A percentile compares a stretch with the other conserved stretches of the same genome.
These are phyloP conservation scores for Isoetes engelmannii DNA, from an alignment of 83 land plant species.

Conservation along the genomic window DNA sequence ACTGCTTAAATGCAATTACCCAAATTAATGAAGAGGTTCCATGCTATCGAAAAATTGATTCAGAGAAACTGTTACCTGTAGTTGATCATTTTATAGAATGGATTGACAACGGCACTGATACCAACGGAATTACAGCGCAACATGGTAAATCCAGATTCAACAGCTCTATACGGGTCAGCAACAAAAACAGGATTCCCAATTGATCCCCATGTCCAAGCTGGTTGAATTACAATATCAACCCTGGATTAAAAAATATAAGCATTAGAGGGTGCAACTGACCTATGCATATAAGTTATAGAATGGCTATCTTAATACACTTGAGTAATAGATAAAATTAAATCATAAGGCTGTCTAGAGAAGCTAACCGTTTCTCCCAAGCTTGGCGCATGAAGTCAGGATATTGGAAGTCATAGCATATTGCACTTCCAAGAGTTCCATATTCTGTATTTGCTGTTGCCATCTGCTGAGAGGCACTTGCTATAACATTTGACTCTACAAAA, in stretches of 20 bases:
- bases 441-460: conserved; percentile 7
- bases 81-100: conserved; percentile 8
- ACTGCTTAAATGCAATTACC: too few species aligned
- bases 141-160: conserved; percentile 19
- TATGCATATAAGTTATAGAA: too few species aligned
- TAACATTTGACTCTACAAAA: conserved; percentile 9
- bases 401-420: conserved; percentile 18
- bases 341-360: too few species aligned
- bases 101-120: conserved; percentile 9
- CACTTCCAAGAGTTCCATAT: conserved; percentile 14
- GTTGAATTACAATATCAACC: conserved; percentile 20
- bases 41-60: background rate
- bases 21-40: too few species aligned
- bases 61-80: conserved; percentile 14
- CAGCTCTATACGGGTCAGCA: conserved; percentile 10
- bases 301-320: too few species aligned
- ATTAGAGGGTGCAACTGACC: background rate
- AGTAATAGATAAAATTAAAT: too few species aligned
- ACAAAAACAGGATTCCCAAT: background rate
- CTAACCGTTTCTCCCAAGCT: conserved; percentile 11
- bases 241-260: background rate
- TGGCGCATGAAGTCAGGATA: conserved; percentile 20
- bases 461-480: background rate
- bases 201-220: conserved; percentile 16
- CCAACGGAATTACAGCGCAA: conserved; percentile 14